phyloP scores from a whole-genome alignment of 306 rosid species.

The Argentina anserina region DNA sequence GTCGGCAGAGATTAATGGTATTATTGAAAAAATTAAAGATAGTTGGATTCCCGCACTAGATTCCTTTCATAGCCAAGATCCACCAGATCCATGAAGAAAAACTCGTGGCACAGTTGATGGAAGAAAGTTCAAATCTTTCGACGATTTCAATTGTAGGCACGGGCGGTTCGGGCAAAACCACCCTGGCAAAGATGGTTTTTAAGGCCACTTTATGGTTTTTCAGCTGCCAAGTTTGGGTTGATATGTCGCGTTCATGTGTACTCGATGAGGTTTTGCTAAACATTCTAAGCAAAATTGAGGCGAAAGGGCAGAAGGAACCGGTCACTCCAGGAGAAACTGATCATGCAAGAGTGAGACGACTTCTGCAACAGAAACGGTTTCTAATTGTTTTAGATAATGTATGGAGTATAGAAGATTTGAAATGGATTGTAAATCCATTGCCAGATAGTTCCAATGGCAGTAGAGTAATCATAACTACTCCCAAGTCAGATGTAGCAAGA shows the following conservation, averaged over 20 bases:
- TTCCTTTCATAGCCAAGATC: not conserved
- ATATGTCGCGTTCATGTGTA: not conserved
- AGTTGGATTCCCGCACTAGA: accelerated
- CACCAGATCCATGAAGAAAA: not conserved
- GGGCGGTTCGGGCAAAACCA: slow-evolving; percentile 11
- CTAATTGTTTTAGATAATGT: slow-evolving; percentile 13
- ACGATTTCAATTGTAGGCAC: slow-evolving; percentile 5
- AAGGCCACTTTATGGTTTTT: not conserved
- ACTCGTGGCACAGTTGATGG: not conserved
- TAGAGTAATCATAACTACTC: not conserved
- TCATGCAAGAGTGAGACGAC: not conserved
- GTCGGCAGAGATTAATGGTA: not conserved
- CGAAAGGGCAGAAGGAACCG: not conserved
- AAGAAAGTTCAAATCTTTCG: not conserved
- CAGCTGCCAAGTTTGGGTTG: slow-evolving; percentile 11
- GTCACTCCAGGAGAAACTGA: not conserved
- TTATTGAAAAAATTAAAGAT: not conserved
- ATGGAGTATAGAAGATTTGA: not conserved
- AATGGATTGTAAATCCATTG: not conserved
- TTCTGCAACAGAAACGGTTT: not conserved
- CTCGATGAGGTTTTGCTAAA: not conserved
- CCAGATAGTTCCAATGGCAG: not conserved
- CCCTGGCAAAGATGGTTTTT: not conserved
- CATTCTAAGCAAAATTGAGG: not conserved
- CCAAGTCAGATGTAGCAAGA: not conserved